Evolutionary conservation across 148 eudicot species (phyloP).

Genomic region (Pharnaceum exiguum): DNA sequence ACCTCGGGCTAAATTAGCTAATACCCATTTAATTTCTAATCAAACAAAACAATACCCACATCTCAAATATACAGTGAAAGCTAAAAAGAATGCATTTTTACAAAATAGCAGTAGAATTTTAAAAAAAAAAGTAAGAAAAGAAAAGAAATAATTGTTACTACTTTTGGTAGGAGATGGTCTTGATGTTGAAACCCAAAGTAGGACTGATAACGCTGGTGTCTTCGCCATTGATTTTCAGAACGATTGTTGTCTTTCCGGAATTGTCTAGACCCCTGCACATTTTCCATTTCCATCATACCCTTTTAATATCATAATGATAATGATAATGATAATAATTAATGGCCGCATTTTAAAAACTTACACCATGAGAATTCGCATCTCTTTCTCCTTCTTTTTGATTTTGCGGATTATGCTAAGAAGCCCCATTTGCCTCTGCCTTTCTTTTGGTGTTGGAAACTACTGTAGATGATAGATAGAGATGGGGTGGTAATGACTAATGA

Average conservation of each 20-base stretch:
- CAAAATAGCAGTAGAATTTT: neutral
- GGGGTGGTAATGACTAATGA: too few relatives aligned
- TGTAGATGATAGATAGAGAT: too few relatives aligned
- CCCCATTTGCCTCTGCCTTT: conserved; percentile 48
- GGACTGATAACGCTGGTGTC: conserved; percentile 86
- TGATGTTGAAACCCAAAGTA: conserved; percentile 85
- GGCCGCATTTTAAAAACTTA: conserved; percentile 45
- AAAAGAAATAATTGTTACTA: conserved; percentile 9
- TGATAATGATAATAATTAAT: neutral
- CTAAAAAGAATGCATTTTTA: neutral
- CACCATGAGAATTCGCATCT: conserved; percentile 98
- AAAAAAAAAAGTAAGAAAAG: neutral
- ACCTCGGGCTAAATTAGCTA: too few relatives aligned
- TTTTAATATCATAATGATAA: neutral
- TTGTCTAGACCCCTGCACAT: conserved; percentile 71
- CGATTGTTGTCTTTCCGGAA: conserved; percentile 94
- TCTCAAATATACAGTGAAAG: neutral
- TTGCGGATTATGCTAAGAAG: conserved; percentile 89
- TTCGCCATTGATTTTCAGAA: conserved; percentile 79
- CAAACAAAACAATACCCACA: too few relatives aligned
- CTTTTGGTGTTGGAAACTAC: neutral
- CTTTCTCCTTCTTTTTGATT: conserved; percentile 91
- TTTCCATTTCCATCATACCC: neutral
- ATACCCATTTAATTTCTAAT: too few relatives aligned
- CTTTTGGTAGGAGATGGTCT: conserved; percentile 79